phyloP scores from a whole-genome alignment of 345 rosid species.

The Eucalyptus cladocalyx region DNA sequence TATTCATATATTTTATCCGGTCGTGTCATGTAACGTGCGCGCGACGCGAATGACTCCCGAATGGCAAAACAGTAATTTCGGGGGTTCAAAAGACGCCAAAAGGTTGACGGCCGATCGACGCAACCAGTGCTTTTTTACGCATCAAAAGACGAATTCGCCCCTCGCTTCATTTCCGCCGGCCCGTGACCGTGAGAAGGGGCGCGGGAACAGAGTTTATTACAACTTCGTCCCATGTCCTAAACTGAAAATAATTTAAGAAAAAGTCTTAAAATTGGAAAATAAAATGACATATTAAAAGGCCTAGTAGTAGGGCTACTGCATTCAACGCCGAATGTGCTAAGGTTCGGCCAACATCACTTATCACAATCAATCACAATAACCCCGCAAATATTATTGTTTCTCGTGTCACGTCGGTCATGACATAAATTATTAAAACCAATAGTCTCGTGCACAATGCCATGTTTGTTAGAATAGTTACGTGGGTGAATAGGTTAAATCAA shows the following conservation, averaged over 20 bases:
- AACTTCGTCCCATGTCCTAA: not conserved
- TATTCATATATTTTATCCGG: not conserved
- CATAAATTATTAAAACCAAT: not conserved
- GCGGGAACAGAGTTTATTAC: not conserved
- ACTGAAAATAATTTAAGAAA: not conserved
- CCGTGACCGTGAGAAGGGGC: not conserved
- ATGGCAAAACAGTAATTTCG: not conserved
- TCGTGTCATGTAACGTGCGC: not conserved
- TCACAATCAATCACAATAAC: not conserved
- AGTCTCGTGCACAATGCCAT: not conserved
- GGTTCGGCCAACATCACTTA: not conserved
- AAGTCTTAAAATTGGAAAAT: not conserved
- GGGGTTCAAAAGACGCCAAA: not conserved
- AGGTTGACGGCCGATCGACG: not conserved
- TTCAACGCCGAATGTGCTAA: not conserved
- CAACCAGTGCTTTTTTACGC: not conserved
- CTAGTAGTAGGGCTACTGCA: not conserved
- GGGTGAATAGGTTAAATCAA: not conserved
- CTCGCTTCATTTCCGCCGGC: not conserved
- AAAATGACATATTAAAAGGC: not conserved
- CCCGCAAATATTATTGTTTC: not conserved
- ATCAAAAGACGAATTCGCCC: not conserved
- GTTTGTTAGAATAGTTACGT: not conserved
- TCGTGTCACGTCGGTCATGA: rapidly evolving
- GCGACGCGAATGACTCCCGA: not conserved